phyloP scores from a whole-genome alignment of 2,329 filamentous ascomycete species.

The Dactylellina leptospora region DNA sequence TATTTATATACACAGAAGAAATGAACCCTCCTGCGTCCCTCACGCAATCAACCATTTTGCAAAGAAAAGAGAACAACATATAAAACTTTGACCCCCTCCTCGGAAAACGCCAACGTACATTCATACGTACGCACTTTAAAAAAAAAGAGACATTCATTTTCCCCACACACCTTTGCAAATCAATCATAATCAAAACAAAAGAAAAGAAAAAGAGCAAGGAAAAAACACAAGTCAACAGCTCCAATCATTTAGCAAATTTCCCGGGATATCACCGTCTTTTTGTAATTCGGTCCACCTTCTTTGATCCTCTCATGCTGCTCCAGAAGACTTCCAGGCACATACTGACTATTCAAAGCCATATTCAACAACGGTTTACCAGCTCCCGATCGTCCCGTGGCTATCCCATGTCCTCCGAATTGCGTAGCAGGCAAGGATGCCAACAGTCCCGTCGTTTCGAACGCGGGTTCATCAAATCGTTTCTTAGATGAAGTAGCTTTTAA shows the following conservation, averaged over 20 bases:
- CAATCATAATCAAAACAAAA: constrained; percentile 12
- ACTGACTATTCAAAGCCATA: constrained; percentile 47
- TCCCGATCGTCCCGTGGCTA: constrained; percentile 41
- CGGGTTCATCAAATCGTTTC: constrained; percentile 28
- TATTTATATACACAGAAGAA: constrained; percentile 61
- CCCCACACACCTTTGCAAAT: no score
- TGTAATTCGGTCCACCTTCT: constrained; percentile 38
- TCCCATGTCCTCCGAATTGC: constrained; percentile 19
- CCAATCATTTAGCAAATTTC: constrained; percentile 25
- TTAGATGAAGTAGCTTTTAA: constrained; percentile 31
- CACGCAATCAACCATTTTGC: neutral
- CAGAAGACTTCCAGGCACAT: constrained; percentile 43
- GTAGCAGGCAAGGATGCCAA: constrained; percentile 32
- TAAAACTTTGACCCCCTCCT: no score
- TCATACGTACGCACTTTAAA: no score
- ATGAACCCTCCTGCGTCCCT: constrained; percentile 59
- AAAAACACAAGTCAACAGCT: neutral
- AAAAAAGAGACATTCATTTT: no score
- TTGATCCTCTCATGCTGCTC: constrained; percentile 49
- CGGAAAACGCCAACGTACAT: constrained; percentile 12
- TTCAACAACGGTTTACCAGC: constrained; percentile 37
- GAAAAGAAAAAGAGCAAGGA: neutral
- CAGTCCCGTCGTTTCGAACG: constrained; percentile 48
- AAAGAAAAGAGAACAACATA: neutral
- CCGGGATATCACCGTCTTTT: constrained; percentile 26